These are phyloP conservation scores for Camellia lanceoleosa DNA, from an alignment of 148 eudicot species.

Conservation along the genomic window DNA sequence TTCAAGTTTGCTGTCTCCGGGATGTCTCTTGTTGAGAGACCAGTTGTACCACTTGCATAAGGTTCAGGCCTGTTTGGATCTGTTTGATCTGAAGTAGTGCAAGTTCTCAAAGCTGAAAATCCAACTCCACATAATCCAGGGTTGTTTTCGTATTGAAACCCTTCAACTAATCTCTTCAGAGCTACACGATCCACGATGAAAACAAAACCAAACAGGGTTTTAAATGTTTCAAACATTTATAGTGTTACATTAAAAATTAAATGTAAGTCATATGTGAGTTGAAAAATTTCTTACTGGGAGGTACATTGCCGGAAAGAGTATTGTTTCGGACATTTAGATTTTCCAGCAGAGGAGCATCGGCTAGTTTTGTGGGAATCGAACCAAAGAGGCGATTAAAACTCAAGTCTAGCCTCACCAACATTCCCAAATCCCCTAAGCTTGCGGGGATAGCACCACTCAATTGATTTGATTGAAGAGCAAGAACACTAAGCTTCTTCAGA, in stretches of 20 bases:
- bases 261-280: not conserved
- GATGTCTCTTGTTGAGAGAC: slow-evolving; percentile 48
- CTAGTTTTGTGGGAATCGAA: slow-evolving; percentile 76
- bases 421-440: slow-evolving; percentile 68
- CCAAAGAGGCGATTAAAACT: slow-evolving; percentile 86
- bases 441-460: slow-evolving; percentile 95
- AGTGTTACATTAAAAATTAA: not conserved
- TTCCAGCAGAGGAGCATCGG: slow-evolving; percentile 74
- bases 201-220: not conserved
- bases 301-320: slow-evolving; percentile 88
- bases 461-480: slow-evolving; percentile 78
- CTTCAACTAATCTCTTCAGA: slow-evolving; percentile 66
- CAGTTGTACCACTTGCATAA: slow-evolving; percentile 32
- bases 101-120: slow-evolving; percentile 43
- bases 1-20: slow-evolving; percentile 81
- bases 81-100: slow-evolving; percentile 43
- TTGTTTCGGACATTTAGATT: slow-evolving; percentile 76
- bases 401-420: slow-evolving; percentile 64
- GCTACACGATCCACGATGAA: slow-evolving; percentile 43
- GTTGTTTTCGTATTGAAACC: slow-evolving; percentile 79
- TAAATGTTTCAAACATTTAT: not conserved
- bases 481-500: slow-evolving; percentile 68
- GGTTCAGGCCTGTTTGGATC: slow-evolving; percentile 54
- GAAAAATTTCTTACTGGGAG: slow-evolving; percentile 53
- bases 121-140: slow-evolving; percentile 79